These are phyloP conservation scores for Colletotrichum acutatum DNA, from an alignment of 2,329 filamentous ascomycete genomes.

Conservation along the genomic window DNA sequence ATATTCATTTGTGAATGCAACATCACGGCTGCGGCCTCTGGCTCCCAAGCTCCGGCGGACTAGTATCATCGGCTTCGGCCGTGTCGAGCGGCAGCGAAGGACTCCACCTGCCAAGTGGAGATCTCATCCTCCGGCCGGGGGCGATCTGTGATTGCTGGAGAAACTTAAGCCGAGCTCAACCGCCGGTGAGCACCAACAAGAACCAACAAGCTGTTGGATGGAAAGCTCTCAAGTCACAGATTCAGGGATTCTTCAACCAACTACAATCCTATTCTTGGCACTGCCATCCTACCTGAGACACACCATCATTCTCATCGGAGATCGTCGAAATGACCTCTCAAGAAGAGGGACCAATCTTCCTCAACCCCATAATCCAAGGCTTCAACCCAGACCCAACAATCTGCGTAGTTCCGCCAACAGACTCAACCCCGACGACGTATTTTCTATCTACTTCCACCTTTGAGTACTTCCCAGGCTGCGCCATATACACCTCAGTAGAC, in stretches of 20 bases:
- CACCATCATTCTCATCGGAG: background rate
- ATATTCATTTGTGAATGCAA: background rate
- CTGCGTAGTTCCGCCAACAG: constrained; percentile 48
- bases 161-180: constrained; percentile 15
- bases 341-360: constrained; percentile 40
- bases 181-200: background rate
- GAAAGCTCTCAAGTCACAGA: background rate
- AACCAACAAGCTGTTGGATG: background rate
- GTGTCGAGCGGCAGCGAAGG: background rate
- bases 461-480: constrained; percentile 70
- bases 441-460: constrained; percentile 72
- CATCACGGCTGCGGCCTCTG: no score
- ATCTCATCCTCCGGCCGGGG: background rate
- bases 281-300: background rate
- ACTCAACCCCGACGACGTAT: constrained; percentile 49
- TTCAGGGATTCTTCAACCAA: background rate
- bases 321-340: background rate
- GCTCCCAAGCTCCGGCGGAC: background rate
- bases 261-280: no score
- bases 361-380: constrained; percentile 67
- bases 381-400: constrained; percentile 72
- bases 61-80: background rate
- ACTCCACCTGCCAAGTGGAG: background rate
- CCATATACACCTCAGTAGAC: constrained; percentile 67
- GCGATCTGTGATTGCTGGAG: constrained; percentile 33